Conservation (phyloP, 768 basidiomycete species). For the Coprinopsis sp. region DNA sequence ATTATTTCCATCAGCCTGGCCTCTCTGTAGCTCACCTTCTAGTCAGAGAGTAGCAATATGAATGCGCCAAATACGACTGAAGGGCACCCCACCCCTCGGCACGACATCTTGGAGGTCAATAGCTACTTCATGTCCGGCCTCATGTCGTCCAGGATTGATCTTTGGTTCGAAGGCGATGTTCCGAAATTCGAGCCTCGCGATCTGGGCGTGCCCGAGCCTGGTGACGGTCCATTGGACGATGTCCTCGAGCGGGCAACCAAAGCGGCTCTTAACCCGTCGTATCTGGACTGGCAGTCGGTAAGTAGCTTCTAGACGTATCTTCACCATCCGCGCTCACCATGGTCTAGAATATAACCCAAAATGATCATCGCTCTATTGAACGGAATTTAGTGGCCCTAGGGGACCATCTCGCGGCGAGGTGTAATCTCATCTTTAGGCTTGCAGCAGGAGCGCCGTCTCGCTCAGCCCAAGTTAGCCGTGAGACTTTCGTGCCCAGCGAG, state of each 20-base stretch:
- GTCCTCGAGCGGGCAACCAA: constrained; percentile 45
- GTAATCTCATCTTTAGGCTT: constrained; percentile 56
- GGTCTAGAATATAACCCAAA: constrained; percentile 39
- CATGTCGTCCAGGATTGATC: constrained; percentile 63
- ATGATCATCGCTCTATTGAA: constrained; percentile 54
- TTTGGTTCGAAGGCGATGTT: constrained; percentile 70
- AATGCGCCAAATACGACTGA: constrained; percentile 52
- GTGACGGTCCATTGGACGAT: constrained; percentile 30
- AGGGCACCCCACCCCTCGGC: constrained; percentile 45
- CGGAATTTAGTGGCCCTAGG: constrained; percentile 65
- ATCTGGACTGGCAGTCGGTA: constrained; percentile 51
- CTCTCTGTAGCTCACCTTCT: constrained; percentile 12
- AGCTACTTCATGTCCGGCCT: constrained; percentile 74
- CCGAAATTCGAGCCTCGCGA: constrained; percentile 48
- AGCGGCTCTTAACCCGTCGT: constrained; percentile 42
- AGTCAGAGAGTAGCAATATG: constrained; percentile 42
- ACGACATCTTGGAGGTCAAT: constrained; percentile 79
- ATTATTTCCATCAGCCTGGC: constrained; percentile 16
- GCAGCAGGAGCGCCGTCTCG: constrained; percentile 62
- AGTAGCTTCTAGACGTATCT: constrained; percentile 25
- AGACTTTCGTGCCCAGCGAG: constrained; percentile 17
- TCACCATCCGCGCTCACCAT: constrained; percentile 23
- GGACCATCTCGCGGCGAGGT: constrained; percentile 55
- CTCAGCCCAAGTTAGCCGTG: constrained; percentile 36
- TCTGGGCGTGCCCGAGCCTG: constrained; percentile 39